phyloP scores from a whole-genome alignment of 371 early-diverging fungal genomes.

The Mortierella sp. region DNA sequence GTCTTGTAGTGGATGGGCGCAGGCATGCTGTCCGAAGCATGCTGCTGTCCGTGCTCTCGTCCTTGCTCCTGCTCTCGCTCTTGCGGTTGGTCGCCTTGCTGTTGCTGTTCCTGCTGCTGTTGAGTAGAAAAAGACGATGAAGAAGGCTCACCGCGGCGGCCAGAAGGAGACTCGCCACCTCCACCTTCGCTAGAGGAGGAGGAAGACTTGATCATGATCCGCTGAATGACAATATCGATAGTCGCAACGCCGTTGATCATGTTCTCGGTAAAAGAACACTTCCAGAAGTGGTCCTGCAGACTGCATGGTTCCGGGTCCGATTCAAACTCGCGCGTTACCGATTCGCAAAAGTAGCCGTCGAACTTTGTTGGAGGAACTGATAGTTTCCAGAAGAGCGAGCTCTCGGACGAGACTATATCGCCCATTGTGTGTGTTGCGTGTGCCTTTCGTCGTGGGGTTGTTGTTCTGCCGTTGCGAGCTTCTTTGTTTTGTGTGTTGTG shows the following conservation, averaged over 20 bases:
- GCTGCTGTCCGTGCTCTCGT: neutral
- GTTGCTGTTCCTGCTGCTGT: neutral
- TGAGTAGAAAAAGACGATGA: neutral
- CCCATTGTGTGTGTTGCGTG: neutral
- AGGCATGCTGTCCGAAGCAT: neutral
- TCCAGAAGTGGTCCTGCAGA: slow-evolving; percentile 17
- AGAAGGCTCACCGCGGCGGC: neutral
- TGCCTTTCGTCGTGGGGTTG: neutral
- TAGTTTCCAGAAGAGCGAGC: slow-evolving; percentile 30
- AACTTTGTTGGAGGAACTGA: slow-evolving; percentile 28
- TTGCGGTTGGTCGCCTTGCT: neutral
- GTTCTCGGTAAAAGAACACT: slow-evolving; percentile 27
- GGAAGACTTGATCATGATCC: neutral
- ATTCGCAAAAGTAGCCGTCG: slow-evolving; percentile 27
- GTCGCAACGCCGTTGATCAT: slow-evolving; percentile 46
- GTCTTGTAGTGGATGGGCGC: slow-evolving; percentile 16
- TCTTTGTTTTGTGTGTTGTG: neutral
- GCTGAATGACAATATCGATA: slow-evolving; percentile 27
- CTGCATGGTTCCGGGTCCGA: slow-evolving; percentile 19
- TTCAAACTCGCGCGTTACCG: slow-evolving; percentile 33
- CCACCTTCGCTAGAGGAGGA: neutral
- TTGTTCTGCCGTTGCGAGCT: too few species aligned
- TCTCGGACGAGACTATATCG: slow-evolving; percentile 20
- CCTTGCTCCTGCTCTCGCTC: neutral
- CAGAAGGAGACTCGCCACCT: neutral